A percentile compares a stretch with the other conserved stretches of the same genome.
Conservation (phyloP, 352 stramenopile genomes). For the Pythium oligandrum region DNA sequence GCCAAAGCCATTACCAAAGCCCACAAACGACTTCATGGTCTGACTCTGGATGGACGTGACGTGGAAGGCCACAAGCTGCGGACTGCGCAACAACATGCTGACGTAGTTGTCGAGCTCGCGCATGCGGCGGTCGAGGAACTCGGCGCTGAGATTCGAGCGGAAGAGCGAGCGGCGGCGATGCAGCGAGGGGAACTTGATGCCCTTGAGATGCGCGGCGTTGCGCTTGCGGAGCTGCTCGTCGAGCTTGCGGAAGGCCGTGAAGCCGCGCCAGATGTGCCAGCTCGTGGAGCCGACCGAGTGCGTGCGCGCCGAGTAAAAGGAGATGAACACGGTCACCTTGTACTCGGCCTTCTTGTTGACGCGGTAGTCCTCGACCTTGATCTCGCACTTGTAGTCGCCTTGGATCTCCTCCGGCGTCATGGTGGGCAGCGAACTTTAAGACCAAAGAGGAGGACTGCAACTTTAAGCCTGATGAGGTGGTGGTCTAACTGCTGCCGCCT, state of each 20-base stretch:
- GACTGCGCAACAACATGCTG: constrained; percentile 45
- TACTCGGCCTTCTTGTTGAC: constrained; percentile 79
- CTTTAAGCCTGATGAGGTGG: no score
- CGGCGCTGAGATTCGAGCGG: constrained; percentile 50
- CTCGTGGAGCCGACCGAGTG: constrained; percentile 56
- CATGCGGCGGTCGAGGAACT: constrained; percentile 59
- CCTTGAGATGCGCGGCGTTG: constrained; percentile 64
- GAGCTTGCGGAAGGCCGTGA: constrained; percentile 77
- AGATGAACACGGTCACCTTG: constrained; percentile 64
- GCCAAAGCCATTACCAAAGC: constrained; percentile 70
- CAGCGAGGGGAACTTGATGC: constrained; percentile 79
- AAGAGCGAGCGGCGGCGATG: constrained; percentile 68
- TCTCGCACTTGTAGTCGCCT: constrained; percentile 57
- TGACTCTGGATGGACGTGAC: constrained; percentile 64
- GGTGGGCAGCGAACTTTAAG: constrained; percentile 4
- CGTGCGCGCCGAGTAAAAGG: constrained; percentile 73
- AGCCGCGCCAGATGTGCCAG: constrained; percentile 83
- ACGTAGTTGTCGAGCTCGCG: constrained; percentile 79
- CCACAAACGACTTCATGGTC: constrained; percentile 77
- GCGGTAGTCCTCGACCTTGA: constrained; percentile 69
- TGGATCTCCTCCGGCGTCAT: constrained; percentile 84
- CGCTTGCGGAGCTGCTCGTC: constrained; percentile 78
- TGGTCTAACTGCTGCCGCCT: no score
- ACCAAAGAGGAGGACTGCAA: no score
- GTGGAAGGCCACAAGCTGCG: constrained; percentile 74